Base-by-base conservation (phyloP, 2,329 filamentous ascomycete genomes). In the Colletotrichum sp. region DNA sequence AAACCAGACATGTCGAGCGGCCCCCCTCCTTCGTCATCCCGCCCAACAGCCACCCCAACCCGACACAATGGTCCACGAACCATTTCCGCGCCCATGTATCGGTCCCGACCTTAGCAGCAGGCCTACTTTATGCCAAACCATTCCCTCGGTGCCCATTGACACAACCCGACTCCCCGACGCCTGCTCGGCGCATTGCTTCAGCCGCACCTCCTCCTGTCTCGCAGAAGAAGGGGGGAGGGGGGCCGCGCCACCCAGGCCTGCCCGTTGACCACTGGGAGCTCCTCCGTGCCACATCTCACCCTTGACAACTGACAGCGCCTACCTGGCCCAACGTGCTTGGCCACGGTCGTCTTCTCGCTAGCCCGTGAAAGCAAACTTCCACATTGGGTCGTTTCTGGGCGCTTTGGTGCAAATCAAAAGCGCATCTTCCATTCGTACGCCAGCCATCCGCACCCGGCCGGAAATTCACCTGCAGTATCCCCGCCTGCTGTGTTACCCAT, bases 61-160 rank as follows among this genome's bases (percentile, higher is more conserved):
- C 72, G 72, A 60, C 48, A 60, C 60, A 71, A 36, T 71, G 72
- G 72, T 70, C 67, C 67, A 28, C 60, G 60, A 59, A 30, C 57
- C 60, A 73, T 30, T 59, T 60, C 62, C 55, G n/a, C 55, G n/a
- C 66, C 22, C 68, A 71, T 66, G 60, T 63, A 30, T 16, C 55
- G 22, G 57, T 30, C 57, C 65, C 65, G 48, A 26, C 48, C n/a
- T 69, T 55, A 36, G 39, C 57, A 70, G 55, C 32, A 59, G n/a
- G 44, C 60, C 44, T 65, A 57, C 60, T 62, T 44, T 36, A 52
- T 65, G 60, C 48, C 72, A 71, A 75, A 75, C 72, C 72, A 66
- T 26, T 48, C 59, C 72, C 59, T 44, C 67, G 72, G 72, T 57
- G 72, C 72, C 66, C 70, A 36, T 22, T 16, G 22, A 66, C 68